A percentile compares a stretch with the other conserved stretches of the same genome.
phyloP scores from a whole-genome alignment of 2,329 filamentous ascomycete genomes.

The Eutypa lata region DNA sequence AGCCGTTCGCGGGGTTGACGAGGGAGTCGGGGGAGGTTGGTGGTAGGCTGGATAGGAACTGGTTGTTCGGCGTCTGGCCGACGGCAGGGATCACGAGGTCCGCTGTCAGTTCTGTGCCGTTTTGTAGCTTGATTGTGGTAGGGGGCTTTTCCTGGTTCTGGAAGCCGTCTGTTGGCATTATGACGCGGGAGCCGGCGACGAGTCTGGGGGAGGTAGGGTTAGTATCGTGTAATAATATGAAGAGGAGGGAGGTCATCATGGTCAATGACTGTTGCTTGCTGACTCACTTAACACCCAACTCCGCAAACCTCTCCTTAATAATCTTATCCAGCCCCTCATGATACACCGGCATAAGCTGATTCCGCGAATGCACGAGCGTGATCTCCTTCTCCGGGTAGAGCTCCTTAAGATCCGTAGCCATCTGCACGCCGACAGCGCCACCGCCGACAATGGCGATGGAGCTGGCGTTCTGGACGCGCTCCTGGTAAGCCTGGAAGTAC shows the following conservation, averaged over 20 bases:
- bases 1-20: slow-evolving; percentile 27
- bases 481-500: slow-evolving; percentile 26
- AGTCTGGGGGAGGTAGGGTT: slow-evolving; percentile 6
- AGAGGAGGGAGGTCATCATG: too few relatives aligned
- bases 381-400: slow-evolving; percentile 44
- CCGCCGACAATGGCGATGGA: slow-evolving; percentile 37
- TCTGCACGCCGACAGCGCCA: slow-evolving; percentile 47
- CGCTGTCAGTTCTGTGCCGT: slow-evolving; percentile 29
- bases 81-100: slow-evolving; percentile 45
- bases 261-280: too few relatives aligned
- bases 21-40: slow-evolving; percentile 14
- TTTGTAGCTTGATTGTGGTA: slow-evolving; percentile 27
- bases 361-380: slow-evolving; percentile 44
- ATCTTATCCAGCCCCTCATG: slow-evolving; percentile 35
- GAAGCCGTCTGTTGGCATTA: slow-evolving; percentile 24
- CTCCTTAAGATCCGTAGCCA: slow-evolving; percentile 45
- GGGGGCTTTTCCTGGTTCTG: slow-evolving; percentile 7
- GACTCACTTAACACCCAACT: slow-evolving; percentile 33
- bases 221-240: too few relatives aligned
- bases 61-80: slow-evolving; percentile 46
- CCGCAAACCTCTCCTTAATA: slow-evolving; percentile 31
- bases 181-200: slow-evolving; percentile 23
- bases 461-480: slow-evolving; percentile 20
- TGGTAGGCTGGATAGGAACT: slow-evolving; percentile 31
- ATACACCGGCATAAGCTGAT: slow-evolving; percentile 37